phyloP scores from a whole-genome alignment of 2,329 filamentous ascomycete genomes.

The Penicillium sp. region DNA sequence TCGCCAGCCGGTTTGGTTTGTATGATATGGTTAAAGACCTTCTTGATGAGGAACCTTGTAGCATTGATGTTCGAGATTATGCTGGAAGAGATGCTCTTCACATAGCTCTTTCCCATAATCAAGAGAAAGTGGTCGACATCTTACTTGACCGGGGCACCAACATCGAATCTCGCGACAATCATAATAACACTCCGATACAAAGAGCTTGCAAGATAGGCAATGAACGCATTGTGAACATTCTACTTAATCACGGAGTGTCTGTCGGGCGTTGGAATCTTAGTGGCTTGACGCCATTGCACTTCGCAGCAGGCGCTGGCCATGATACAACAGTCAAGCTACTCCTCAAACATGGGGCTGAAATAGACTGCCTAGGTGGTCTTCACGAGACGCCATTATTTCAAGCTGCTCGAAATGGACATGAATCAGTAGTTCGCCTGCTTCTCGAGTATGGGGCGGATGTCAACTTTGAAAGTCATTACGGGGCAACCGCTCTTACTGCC shows the following conservation, averaged over 20 bases:
- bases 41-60: background rate
- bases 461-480: background rate
- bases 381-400: conserved; percentile 6
- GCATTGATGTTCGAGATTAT: background rate
- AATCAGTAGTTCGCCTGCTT: conserved; percentile 10
- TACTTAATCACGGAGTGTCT: background rate
- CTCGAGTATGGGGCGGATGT: conserved; percentile 9
- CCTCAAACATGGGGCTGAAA: conserved; percentile 8
- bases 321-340: conserved; percentile 11
- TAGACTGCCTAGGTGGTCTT: background rate
- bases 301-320: conserved; percentile 11
- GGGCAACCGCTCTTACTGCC: conserved; percentile 5
- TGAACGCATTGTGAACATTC: background rate
- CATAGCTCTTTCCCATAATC: conserved; percentile 1
- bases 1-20: background rate
- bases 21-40: background rate
- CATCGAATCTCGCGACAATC: conserved; percentile 2
- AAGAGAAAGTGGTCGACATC: conserved; percentile 5
- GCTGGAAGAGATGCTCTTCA: conserved; percentile 1
- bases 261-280: background rate
- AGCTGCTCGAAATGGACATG: conserved; percentile 8
- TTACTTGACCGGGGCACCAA: conserved; percentile 12
- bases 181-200: background rate
- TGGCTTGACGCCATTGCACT: conserved; percentile 9
- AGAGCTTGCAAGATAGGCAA: background rate